These are phyloP conservation scores for Garcia nutans DNA, from an alignment of 345 rosid genomes.

Conservation along the genomic window DNA sequence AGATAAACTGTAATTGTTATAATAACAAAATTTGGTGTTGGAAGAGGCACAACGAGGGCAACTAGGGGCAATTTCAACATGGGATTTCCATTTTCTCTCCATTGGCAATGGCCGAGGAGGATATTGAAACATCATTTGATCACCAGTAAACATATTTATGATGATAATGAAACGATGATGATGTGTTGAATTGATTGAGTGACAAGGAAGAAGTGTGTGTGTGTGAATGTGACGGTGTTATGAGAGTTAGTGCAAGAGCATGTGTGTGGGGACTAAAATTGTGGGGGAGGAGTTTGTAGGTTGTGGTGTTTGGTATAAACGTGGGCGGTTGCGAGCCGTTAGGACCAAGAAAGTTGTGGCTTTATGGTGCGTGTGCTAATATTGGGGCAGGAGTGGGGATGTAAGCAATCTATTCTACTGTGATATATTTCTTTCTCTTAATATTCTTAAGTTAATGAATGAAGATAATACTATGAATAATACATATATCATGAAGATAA, in stretches of 20 bases:
- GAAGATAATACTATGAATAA: too few relatives aligned
- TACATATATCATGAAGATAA: too few relatives aligned
- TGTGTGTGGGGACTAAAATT: constrained; percentile 36
- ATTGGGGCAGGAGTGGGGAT: too few relatives aligned
- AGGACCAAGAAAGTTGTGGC: constrained; percentile 31
- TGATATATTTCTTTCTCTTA: too few relatives aligned
- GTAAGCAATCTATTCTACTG: too few relatives aligned
- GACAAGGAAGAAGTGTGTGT: neutral
- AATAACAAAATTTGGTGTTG: constrained; percentile 88
- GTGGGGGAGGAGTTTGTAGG: constrained; percentile 24
- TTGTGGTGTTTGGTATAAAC: constrained; percentile 33
- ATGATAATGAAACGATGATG: too few relatives aligned
- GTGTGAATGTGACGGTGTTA: neutral
- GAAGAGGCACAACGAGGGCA: constrained; percentile 91
- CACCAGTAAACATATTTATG: constrained; percentile 25
- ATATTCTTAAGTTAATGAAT: too few relatives aligned
- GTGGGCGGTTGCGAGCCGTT: constrained; percentile 72
- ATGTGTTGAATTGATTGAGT: neutral
- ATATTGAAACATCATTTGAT: constrained; percentile 21
- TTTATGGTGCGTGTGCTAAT: neutral
- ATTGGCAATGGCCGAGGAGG: constrained; percentile 19
- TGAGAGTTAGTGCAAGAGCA: constrained; percentile 26
- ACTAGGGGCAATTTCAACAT: constrained; percentile 53
- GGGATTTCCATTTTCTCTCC: constrained; percentile 37
- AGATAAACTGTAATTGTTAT: constrained; percentile 87